phyloP scores from a whole-genome alignment of 345 rosid genomes.

The Eucalyptus melliodora region DNA sequence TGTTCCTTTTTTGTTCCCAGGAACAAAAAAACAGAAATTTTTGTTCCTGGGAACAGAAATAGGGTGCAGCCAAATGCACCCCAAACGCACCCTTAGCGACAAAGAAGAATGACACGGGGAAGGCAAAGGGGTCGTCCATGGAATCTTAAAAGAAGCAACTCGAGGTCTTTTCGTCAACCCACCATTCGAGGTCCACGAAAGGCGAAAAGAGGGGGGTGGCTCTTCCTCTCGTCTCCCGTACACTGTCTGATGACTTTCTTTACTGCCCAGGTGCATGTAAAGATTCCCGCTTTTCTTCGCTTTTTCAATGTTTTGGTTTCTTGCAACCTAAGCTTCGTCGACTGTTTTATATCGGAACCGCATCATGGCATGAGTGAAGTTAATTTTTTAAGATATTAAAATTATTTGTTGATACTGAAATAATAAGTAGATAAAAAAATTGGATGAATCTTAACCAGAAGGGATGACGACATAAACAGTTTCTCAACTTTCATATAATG shows the following conservation, averaged over 20 bases:
- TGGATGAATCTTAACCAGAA: too few species aligned
- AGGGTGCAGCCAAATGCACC: too few species aligned
- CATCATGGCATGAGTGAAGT: background rate
- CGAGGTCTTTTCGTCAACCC: background rate
- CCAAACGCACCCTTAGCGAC: too few species aligned
- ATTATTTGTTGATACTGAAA: too few species aligned
- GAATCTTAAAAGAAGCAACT: background rate
- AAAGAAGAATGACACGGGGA: background rate
- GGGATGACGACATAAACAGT: too few species aligned
- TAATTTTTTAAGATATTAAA: background rate
- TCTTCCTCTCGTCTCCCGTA: background rate
- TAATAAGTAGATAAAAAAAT: too few species aligned
- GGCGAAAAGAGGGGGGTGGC: background rate
- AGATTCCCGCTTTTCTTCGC: background rate
- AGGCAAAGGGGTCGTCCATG: background rate
- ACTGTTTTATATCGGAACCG: conserved; percentile 7
- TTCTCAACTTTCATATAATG: too few species aligned
- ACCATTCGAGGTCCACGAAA: background rate
- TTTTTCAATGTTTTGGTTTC: background rate
- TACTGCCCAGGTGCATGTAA: background rate
- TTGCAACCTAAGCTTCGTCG: background rate
- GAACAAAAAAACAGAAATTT: too few species aligned
- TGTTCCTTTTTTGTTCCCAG: too few species aligned
- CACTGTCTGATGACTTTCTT: background rate
- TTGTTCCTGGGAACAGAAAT: too few species aligned